Conservation (phyloP, 805 yeast genomes). For the Jamesozyma jinghongensis region DNA sequence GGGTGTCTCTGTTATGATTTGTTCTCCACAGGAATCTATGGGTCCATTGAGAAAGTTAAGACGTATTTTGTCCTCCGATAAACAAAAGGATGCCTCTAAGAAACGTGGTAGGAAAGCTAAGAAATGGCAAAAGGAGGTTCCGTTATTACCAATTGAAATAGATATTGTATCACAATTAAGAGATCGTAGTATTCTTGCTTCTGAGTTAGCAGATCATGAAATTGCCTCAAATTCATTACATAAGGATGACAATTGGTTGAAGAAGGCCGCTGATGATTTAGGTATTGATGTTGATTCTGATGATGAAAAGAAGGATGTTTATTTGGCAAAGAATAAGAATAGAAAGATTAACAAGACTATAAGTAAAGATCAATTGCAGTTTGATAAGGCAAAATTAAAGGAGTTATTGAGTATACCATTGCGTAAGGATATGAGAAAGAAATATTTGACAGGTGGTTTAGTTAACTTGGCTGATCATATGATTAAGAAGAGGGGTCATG, state of each 20-base stretch:
- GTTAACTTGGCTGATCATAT: slow-evolving; percentile 70
- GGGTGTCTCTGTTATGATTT: slow-evolving; percentile 91
- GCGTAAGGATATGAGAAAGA: slow-evolving; percentile 55
- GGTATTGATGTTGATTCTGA: slow-evolving; percentile 69
- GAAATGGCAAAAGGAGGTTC: slow-evolving; percentile 47
- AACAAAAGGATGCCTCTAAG: slow-evolving; percentile 1
- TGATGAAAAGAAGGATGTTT: slow-evolving; percentile 43
- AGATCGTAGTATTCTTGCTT: slow-evolving; percentile 59
- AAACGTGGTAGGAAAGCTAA: slow-evolving; percentile 22
- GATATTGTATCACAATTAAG: slow-evolving; percentile 63
- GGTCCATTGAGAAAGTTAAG: slow-evolving; percentile 78
- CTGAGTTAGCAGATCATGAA: slow-evolving; percentile 65
- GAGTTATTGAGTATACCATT: slow-evolving; percentile 44
- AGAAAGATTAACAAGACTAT: slow-evolving; percentile 46
- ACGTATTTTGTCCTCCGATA: slow-evolving; percentile 37
- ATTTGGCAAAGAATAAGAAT: slow-evolving; percentile 52
- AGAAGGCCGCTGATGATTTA: slow-evolving; percentile 86
- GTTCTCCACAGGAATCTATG: slow-evolving; percentile 88
- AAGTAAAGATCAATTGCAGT: slow-evolving; percentile 40
- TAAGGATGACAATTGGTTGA: slow-evolving; percentile 73
- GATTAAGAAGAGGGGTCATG: slow-evolving; percentile 57
- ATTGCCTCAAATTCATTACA: slow-evolving; percentile 48
- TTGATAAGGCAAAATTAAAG: slow-evolving; percentile 43
- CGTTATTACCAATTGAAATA: slow-evolving; percentile 65
- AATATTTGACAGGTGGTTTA: slow-evolving; percentile 73